phyloP scores from a whole-genome alignment of 2,329 filamentous ascomycete genomes.

The Hymenoscyphus repandus region DNA sequence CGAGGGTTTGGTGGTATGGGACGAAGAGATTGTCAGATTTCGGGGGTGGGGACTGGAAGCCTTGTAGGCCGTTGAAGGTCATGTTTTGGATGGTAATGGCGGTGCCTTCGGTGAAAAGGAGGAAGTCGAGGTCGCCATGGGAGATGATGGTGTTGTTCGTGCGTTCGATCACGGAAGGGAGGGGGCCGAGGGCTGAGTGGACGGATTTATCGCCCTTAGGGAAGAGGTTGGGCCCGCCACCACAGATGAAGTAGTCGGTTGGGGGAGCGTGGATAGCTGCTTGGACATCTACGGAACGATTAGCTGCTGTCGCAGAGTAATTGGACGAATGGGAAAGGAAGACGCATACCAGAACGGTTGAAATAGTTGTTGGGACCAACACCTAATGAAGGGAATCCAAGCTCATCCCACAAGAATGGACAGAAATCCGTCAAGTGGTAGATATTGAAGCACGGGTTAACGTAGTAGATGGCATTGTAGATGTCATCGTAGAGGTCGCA shows the following conservation, averaged over 20 bases:
- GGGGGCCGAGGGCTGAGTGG: conserved; percentile 44
- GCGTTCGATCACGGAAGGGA: conserved; percentile 56
- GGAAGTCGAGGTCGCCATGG: conserved; percentile 56
- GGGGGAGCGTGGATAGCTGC: conserved; percentile 52
- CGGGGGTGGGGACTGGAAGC: conserved; percentile 44
- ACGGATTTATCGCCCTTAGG: conserved; percentile 41
- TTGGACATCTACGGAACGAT: conserved; percentile 44
- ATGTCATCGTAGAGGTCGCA: conserved; percentile 36
- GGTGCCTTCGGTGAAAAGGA: conserved; percentile 58
- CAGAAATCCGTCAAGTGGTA: conserved; percentile 53
- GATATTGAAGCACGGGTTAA: conserved; percentile 59
- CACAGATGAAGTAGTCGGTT: conserved; percentile 48
- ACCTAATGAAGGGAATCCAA: conserved; percentile 42
- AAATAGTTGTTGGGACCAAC: conserved; percentile 54
- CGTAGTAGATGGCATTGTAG: conserved; percentile 41
- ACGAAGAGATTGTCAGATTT: conserved; percentile 23
- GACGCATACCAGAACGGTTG: conserved; percentile 40
- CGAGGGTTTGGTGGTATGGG: conserved; percentile 43
- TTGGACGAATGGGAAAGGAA: neutral
- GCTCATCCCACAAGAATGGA: conserved; percentile 25
- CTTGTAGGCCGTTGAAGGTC: conserved; percentile 62
- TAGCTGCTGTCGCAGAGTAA: neutral
- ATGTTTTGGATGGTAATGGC: conserved; percentile 65
- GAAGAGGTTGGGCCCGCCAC: conserved; percentile 39
- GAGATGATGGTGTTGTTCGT: conserved; percentile 56